Percentiles rank a stretch among this genome's conserved stretches.
Conservation (phyloP, 495 filamentous ascomycete species). For the Aspergillus saccharolyticus region DNA sequence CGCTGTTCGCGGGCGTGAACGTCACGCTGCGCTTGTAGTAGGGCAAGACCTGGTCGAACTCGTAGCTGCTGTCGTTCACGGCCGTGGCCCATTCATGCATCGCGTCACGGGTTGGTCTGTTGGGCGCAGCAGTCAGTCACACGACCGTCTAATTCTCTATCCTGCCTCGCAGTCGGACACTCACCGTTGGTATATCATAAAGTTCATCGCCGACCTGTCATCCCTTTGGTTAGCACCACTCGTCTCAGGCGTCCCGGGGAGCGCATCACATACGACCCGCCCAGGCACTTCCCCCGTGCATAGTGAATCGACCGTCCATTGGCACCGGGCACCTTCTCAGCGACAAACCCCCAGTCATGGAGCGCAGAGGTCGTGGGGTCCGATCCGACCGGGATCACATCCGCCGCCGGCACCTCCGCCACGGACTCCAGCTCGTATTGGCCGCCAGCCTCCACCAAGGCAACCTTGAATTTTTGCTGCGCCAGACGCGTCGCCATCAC, state of each 20-base stretch:
- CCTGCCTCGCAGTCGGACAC: background rate
- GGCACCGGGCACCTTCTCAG: constrained; percentile 33
- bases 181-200: constrained; percentile 45
- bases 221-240: background rate
- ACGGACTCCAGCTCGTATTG: constrained; percentile 46
- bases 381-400: constrained; percentile 8
- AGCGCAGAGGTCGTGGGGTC: constrained; percentile 19
- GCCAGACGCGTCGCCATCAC: constrained; percentile 46
- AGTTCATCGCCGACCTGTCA: constrained; percentile 41
- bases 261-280: constrained; percentile 23
- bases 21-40: constrained; percentile 50
- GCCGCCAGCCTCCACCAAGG: constrained; percentile 54
- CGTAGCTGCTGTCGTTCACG: constrained; percentile 52
- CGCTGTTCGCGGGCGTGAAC: constrained; percentile 47
- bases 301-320: constrained; percentile 34
- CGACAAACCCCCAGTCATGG: constrained; percentile 49
- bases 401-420: constrained; percentile 32
- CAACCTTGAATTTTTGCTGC: constrained; percentile 32
- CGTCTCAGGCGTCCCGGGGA: background rate
- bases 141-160: background rate
- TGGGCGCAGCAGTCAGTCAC: background rate
- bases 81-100: constrained; percentile 52
- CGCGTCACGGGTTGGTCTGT: constrained; percentile 21
- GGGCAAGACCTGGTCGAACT: constrained; percentile 46
- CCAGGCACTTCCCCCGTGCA: constrained; percentile 32